Conservation (phyloP, 2,329 filamentous ascomycete species). For the Claviceps capensis region DNA sequence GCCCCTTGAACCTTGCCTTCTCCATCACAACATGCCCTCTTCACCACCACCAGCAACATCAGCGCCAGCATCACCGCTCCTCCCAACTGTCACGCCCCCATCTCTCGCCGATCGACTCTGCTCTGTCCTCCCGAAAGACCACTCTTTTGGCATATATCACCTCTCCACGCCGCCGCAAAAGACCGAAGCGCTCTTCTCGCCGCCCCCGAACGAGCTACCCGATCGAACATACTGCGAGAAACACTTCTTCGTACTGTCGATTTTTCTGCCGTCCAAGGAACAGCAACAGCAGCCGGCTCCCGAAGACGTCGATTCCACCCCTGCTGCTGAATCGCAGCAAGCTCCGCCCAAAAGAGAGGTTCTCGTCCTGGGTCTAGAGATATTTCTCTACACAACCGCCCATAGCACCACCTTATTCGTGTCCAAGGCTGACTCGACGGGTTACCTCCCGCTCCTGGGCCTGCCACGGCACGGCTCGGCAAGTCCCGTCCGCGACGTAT, state of each 20-base stretch:
- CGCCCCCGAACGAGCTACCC: constrained; percentile 55
- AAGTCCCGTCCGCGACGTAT: constrained; percentile 63
- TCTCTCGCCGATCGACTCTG: constrained; percentile 21
- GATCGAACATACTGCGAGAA: constrained; percentile 77
- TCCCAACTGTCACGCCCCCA: neutral
- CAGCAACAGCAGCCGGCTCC: neutral
- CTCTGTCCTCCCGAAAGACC: constrained; percentile 37
- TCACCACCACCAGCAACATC: neutral
- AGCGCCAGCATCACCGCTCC: neutral
- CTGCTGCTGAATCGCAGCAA: neutral
- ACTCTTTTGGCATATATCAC: constrained; percentile 62
- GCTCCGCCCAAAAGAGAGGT: constrained; percentile 30
- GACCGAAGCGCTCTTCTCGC: constrained; percentile 63
- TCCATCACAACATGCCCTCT: neutral
- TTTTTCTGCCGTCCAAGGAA: constrained; percentile 17
- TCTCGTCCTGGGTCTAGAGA: constrained; percentile 71
- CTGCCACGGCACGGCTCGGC: constrained; percentile 46
- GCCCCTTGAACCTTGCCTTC: neutral
- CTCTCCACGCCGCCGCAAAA: constrained; percentile 70
- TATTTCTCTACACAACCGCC: constrained; percentile 74
- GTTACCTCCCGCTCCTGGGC: constrained; percentile 58
- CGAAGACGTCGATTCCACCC: neutral
- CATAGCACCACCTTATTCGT: constrained; percentile 81
- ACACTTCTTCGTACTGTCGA: constrained; percentile 52
- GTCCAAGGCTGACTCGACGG: constrained; percentile 93